These are phyloP conservation scores for Rosa hybrid DNA, from an alignment of 331 rosid species.

Conservation along the genomic window DNA sequence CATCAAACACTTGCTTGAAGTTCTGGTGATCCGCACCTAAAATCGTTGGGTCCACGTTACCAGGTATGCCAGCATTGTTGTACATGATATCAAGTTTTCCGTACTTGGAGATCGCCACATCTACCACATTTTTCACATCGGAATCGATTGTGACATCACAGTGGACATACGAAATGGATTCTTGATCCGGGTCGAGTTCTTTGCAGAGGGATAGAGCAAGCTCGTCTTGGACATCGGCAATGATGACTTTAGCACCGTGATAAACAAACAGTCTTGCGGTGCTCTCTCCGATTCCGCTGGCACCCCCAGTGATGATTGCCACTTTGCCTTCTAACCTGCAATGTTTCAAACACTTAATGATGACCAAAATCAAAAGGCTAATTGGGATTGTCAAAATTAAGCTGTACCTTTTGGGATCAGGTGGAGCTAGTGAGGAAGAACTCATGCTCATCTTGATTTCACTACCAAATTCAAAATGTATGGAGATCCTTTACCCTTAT, in stretches of 20 bases:
- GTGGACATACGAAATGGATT: conserved; percentile 33
- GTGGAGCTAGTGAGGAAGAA: background rate
- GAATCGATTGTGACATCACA: conserved; percentile 53
- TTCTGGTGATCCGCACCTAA: conserved; percentile 3
- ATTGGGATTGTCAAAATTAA: background rate
- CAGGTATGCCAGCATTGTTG: conserved; percentile 53
- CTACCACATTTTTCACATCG: conserved; percentile 43
- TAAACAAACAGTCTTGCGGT: conserved; percentile 40
- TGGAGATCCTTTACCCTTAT: background rate
- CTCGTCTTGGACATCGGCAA: conserved; percentile 57
- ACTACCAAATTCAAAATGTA: background rate
- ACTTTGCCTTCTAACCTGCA: conserved; percentile 53
- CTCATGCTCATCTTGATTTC: background rate
- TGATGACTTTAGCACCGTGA: conserved; percentile 54
- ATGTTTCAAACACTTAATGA: background rate
- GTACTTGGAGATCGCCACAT: conserved; percentile 31
- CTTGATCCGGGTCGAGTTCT: conserved; percentile 21
- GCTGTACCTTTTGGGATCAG: conserved; percentile 5
- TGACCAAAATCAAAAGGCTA: background rate
- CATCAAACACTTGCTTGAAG: conserved; percentile 48
- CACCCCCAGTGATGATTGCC: conserved; percentile 60
- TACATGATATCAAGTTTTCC: conserved; percentile 66
- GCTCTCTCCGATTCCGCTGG: conserved; percentile 61
- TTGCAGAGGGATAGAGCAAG: conserved; percentile 38
- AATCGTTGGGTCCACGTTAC: conserved; percentile 4